These are phyloP conservation scores for Athelia psychrophila DNA, from an alignment of 1,284 basidiomycete species.

Conservation along the genomic window DNA sequence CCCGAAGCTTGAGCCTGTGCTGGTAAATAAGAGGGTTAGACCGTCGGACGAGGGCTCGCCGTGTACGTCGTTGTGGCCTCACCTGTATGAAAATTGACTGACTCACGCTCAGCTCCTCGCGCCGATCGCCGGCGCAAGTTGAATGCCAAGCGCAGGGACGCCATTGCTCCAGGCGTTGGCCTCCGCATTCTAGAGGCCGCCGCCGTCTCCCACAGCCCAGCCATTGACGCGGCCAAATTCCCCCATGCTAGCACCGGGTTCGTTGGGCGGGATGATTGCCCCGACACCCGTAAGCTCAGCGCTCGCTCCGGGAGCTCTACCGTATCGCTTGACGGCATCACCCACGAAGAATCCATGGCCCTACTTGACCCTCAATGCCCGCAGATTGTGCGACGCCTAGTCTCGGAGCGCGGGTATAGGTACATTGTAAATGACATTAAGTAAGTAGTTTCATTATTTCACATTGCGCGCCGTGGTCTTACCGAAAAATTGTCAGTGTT, in stretches of 20 bases:
- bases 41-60: too few relatives aligned
- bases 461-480: neutral
- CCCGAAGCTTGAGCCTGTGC: too few relatives aligned
- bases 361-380: neutral
- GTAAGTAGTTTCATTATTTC: neutral
- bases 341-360: neutral
- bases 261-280: neutral
- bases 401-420: neutral
- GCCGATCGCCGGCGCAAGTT: too few relatives aligned
- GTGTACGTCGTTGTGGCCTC: too few relatives aligned
- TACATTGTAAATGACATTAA: neutral
- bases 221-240: neutral
- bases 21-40: too few relatives aligned
- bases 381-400: neutral
- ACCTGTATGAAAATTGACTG: too few relatives aligned
- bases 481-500: neutral
- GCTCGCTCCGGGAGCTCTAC: neutral
- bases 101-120: too few relatives aligned
- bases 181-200: neutral
- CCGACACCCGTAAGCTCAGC: neutral
- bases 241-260: neutral
- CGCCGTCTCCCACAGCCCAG: too few relatives aligned
- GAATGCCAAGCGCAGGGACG: too few relatives aligned
- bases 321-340: neutral
- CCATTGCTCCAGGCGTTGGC: too few relatives aligned